A percentile compares a stretch with the other conserved stretches of the same genome.
Evolutionary conservation across 176 grass and related monocot genomes (phyloP).

Genomic region (Phoenix roebelenii): DNA sequence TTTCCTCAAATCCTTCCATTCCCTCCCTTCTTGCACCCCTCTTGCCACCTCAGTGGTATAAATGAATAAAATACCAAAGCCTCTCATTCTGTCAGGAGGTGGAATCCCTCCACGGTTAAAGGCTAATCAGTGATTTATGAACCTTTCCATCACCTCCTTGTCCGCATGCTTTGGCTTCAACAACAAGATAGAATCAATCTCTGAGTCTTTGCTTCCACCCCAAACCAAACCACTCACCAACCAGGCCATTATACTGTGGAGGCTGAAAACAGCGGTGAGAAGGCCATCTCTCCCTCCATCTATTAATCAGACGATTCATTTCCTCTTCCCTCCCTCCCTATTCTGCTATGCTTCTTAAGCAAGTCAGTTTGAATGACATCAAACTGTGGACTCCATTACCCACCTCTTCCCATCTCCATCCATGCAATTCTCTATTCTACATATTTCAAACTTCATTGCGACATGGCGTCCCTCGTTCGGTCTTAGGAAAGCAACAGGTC

Average conservation of each 20-base stretch:
- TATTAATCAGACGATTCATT: not conserved
- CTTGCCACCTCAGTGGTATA: no score
- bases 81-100: no score
- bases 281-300: slow-evolving; percentile 1
- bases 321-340: not conserved
- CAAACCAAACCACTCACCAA: slow-evolving; percentile 60
- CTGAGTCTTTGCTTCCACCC: slow-evolving; percentile 70
- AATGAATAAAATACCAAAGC: no score
- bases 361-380: slow-evolving; percentile 23
- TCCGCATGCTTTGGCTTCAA: slow-evolving; percentile 36
- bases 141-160: slow-evolving; percentile 19
- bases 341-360: slow-evolving; percentile 22
- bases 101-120: not conserved
- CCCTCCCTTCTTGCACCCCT: no score
- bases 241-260: slow-evolving; percentile 52
- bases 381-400: slow-evolving; percentile 24
- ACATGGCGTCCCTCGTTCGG: slow-evolving; percentile 6
- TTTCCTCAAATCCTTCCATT: no score
- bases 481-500: slow-evolving; percentile 19
- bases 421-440: slow-evolving; percentile 5
- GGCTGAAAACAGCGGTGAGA: not conserved
- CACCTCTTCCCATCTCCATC: slow-evolving; percentile 14
- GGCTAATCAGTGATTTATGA: not conserved
- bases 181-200: slow-evolving; percentile 33
- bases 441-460: slow-evolving; percentile 1